Base-by-base conservation (phyloP, 805 yeast genomes). In the Ogataea pignaliae region DNA sequence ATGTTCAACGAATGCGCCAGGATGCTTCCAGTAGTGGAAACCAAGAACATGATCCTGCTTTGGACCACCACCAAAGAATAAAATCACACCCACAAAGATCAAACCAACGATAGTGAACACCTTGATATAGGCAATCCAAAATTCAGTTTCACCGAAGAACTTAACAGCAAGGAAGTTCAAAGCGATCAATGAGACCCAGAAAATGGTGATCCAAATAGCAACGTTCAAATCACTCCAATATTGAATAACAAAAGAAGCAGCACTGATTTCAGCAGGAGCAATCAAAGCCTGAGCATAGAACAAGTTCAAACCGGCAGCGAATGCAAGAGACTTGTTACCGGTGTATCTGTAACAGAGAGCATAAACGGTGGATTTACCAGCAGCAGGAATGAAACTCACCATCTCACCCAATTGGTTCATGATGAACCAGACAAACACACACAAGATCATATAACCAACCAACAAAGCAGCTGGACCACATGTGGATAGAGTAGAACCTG, bases 51-150 rank as follows among this genome's bases (percentile, higher is more conserved):
- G 80, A 42, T 72, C 72, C 15, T 53, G 55, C 14, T 36, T 44
- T 10, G 86, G 85, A 35, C 78, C 83, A 51, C 85, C 86, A 43
- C 85, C 86, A 56, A 79, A 75, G 44, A 79, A 77, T 48, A 81
- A 75, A 18, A 76, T 72, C 55, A 76, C 62, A 47, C 81, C 75
- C 35, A 74, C 63, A 36, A 81, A 60, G 46, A 82, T 76, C 40
- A 81, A 66, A 15, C 88, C 87, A 14, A 78, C 56, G 54, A 85
- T 76, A 21, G 85, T 74, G 29, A 82, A 45, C 13, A 85, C 79
- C 60, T 84, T 85, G 59, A 83, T 67, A 13, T 74, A 55, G 0
- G 85, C 80, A 46, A 79, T 71, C 83, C 83, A 84, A 62, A 79
- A 85, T 46, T 79, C 86, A 34, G 74, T 68, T 56, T 76, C 82